Evolutionary conservation across 2,329 filamentous ascomycete species (phyloP), one percentile per base, ranked within the genome.

Genomic region (Arachnomyces sp.): DNA sequence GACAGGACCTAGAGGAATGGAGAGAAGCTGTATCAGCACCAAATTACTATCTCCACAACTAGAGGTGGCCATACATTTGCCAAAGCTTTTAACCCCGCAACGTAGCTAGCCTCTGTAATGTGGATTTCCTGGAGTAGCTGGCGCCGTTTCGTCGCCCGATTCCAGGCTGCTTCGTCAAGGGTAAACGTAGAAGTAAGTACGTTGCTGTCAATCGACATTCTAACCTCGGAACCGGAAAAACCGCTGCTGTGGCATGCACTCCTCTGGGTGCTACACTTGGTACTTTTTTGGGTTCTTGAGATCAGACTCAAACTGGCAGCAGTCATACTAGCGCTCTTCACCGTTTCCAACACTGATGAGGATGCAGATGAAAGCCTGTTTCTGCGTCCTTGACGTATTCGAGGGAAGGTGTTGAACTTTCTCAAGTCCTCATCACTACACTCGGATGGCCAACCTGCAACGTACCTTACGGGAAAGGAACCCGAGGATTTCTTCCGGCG

Each of bases 91-190:
- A 96, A 64, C 53, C 95, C 90, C 12, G 82, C 78, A 52, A 96
- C 81, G 58, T 96, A 96, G 53, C 82, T 79, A 57, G 92, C 84
- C 61, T 96, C 92, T 0, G 89, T 94, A 42, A 68, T 75, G 45
- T 95, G 78, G 37, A 96, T 69, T 63, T 96, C 92, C 56, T 92
- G 85, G 28, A 96, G 65, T 30, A 94, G 80, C 46, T 82, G 80
- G 11, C 86, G 78, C 45, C 92, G 78, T 53, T 88, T 84, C 14
- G 84, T 63, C 2, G 86, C 78, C 39, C 89, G 78, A 49, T 80
- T 75, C 31, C 76, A 75, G n/a, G 84, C 80, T 21, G 73, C 79
- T 43, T 82, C 75, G 49, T 95, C 87, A 8, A 80, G 59, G 9
- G 67, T 57, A 12, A 66, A 64, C 9, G 63, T 68, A 13, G 69